Evolutionary conservation across 805 yeast genomes (phyloP), one percentile per base, ranked within the genome.

Genomic region (Metschnikowia santaceciliae): DNA sequence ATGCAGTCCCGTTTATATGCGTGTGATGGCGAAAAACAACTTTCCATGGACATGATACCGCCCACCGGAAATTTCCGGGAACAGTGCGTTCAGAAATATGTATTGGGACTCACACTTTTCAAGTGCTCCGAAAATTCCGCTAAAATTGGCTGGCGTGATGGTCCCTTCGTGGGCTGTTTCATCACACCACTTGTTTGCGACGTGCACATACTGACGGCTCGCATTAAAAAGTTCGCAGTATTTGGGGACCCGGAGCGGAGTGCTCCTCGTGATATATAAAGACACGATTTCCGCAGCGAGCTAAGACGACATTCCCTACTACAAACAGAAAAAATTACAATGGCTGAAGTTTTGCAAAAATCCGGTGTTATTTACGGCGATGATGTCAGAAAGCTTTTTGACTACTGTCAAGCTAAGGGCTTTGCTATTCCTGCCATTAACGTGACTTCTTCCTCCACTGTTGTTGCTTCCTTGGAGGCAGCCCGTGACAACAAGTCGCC

Each of bases 321-420:
- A 51, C 47, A 51, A 37, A 46, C 32, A 20, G 13, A 41, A 34
- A 43, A 17, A 26, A 22, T 23, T 23, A 56, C 50, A 46, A 58
- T 58, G 61, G 60, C 61, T 51, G 60, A 51, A 47, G 59, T 58
- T 48, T 54, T 58, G 64, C 86, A 95, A 81, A 91, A 94, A 77
- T 68, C 94, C 71, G 99, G 99, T 83, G 99, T 94, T 77, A 90
- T 94, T 75, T 94, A 88, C 78, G 99, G 99, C 70, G 97, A 92
- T 67, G 99, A 94, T 71, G 99, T 94, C 61, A 82, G 81, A 65
- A 74, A 76, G 63, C 79, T 87, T 71, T 94, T 91, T 78, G 85
- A 86, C 75, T 90, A 91, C 76, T 97, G 97, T 57, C 97, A 88
- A 77, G 83, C 82, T 65, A 80, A 92, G 74, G 88, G 89, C 59